These are phyloP conservation scores for Chionographis japonica DNA, from an alignment of 106 monocot species.

Conservation along the genomic window DNA sequence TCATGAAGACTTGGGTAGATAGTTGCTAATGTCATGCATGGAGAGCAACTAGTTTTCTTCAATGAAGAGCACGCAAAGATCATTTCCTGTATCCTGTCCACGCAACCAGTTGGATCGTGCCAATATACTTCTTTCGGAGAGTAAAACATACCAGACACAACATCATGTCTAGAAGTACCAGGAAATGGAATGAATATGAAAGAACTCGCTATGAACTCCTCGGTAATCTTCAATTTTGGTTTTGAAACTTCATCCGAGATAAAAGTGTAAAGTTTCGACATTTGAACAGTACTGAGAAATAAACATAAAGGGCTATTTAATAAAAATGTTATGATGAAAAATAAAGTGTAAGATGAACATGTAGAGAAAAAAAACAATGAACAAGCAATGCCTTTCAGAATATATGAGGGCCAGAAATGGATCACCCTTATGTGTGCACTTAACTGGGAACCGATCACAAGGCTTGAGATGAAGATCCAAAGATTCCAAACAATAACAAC, in stretches of 20 bases:
- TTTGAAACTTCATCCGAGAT: constrained; percentile 39
- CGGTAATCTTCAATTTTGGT: constrained; percentile 27
- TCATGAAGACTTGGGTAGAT: constrained; percentile 71
- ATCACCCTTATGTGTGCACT: no score
- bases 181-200: constrained; percentile 76
- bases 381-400: neutral
- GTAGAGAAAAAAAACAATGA: neutral
- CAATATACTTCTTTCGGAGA: constrained; percentile 67
- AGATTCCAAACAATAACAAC: no score
- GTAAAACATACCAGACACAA: constrained; percentile 48
- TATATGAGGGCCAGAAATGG: no score
- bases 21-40: constrained; percentile 34
- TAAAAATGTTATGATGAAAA: neutral
- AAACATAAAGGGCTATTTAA: neutral
- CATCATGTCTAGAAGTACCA: constrained; percentile 11
- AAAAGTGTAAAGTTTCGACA: constrained; percentile 74
- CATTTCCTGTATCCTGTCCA: constrained; percentile 48
- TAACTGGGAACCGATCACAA: no score
- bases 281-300: constrained; percentile 63
- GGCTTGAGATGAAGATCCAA: no score
- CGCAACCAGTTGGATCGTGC: constrained; percentile 89
- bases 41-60: constrained; percentile 8
- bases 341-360: neutral
- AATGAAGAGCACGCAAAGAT: constrained; percentile 1
- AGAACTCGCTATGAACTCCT: constrained; percentile 36